A percentile compares a stretch with the other conserved stretches of the same genome.
Conservation (phyloP, 2,329 filamentous ascomycete genomes). For the Fusarium fujikuroi region DNA sequence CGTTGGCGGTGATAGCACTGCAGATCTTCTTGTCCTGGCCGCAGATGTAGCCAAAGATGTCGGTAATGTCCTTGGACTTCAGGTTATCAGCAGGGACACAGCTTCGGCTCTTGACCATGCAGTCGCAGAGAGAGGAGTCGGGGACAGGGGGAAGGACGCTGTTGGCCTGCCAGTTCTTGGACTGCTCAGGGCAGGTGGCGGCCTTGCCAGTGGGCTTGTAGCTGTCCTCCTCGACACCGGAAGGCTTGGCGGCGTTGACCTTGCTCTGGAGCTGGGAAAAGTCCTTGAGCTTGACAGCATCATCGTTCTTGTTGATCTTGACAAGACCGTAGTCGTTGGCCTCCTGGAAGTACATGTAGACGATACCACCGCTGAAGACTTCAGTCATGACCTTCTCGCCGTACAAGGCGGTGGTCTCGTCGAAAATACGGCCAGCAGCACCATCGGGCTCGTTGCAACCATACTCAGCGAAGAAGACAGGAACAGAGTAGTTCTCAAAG, state of each 20-base stretch:
- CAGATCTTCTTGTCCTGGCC: constrained; percentile 67
- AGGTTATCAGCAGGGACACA: constrained; percentile 74
- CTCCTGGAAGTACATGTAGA: constrained; percentile 99
- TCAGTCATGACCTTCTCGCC: constrained; percentile 79
- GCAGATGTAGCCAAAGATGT: constrained; percentile 81
- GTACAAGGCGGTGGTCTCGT: constrained; percentile 86
- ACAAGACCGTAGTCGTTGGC: constrained; percentile 89
- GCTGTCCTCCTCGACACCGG: constrained; percentile 68
- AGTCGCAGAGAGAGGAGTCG: constrained; percentile 81
- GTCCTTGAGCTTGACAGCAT: constrained; percentile 75
- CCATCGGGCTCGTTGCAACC: constrained; percentile 82
- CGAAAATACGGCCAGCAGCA: constrained; percentile 77
- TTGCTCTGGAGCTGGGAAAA: constrained; percentile 78
- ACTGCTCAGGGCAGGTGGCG: constrained; percentile 75
- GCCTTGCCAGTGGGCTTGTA: constrained; percentile 82
- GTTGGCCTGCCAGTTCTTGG: constrained; percentile 71
- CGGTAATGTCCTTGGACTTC: constrained; percentile 67
- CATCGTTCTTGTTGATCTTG: constrained; percentile 62
- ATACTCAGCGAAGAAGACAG: constrained; percentile 98
- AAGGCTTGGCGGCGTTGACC: constrained; percentile 74
- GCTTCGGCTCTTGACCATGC: constrained; percentile 80
- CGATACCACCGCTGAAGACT: constrained; percentile 95
- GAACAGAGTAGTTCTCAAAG: constrained; percentile 89
- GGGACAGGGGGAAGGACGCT: constrained; percentile 82
- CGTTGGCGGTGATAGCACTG: constrained; percentile 74